Evolutionary conservation across 2,329 filamentous ascomycete species (phyloP).

Genomic region (Dactylellina cionopaga): DNA sequence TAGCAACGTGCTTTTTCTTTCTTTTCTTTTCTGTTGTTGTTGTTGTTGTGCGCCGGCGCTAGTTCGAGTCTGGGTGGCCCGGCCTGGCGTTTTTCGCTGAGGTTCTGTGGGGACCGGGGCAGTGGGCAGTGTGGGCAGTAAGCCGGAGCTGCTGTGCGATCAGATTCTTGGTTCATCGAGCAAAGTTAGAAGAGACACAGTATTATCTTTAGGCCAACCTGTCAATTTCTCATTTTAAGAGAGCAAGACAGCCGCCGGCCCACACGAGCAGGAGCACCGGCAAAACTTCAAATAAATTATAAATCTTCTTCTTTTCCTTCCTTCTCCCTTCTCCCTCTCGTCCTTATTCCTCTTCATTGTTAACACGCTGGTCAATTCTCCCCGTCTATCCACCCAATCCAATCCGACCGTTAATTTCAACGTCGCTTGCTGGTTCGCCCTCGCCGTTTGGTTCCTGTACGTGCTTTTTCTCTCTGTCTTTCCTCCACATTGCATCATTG

Average conservation of each 20-base stretch:
- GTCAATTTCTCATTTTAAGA: constrained; percentile 33
- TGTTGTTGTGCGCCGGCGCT: constrained; percentile 39
- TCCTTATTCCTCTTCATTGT: constrained; percentile 13
- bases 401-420: neutral
- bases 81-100: neutral
- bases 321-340: neutral
- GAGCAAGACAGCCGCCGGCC: constrained; percentile 20
- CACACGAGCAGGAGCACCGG: constrained; percentile 42
- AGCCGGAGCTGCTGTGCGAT: neutral
- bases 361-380: constrained; percentile 37
- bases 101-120: neutral
- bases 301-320: constrained; percentile 10
- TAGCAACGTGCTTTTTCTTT: constrained; percentile 30
- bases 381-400: too few species aligned
- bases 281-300: constrained; percentile 37
- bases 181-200: constrained; percentile 3
- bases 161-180: too few species aligned
- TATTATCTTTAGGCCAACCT: constrained; percentile 37
- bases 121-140: neutral
- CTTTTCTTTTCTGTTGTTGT: too few species aligned
- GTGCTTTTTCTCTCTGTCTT: constrained; percentile 14
- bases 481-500: constrained; percentile 34
- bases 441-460: constrained; percentile 40
- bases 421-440: constrained; percentile 18
- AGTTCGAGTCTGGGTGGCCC: constrained; percentile 27